Conservation (phyloP, 495 filamentous ascomycete species). For the Xylaria longipes region DNA sequence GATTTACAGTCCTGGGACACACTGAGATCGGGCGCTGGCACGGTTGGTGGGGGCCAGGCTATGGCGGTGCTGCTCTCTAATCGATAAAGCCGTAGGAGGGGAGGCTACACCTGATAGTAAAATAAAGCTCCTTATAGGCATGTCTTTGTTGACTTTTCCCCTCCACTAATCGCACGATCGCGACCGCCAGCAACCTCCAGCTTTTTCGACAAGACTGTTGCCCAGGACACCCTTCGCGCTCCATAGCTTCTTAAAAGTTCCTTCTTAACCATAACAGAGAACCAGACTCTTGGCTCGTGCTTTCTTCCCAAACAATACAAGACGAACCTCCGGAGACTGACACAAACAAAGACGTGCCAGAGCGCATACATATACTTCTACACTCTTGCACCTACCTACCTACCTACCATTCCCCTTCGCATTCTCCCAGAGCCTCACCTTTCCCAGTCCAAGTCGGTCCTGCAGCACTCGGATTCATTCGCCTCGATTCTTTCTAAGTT, state of each 20-base stretch:
- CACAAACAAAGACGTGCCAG: conserved; percentile 20
- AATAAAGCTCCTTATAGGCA: conserved; percentile 19
- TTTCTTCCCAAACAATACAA: conserved; percentile 23
- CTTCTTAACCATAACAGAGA: background rate
- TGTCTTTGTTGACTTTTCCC: conserved; percentile 28
- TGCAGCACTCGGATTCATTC: background rate
- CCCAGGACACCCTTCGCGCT: conserved; percentile 11
- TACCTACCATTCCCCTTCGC: background rate
- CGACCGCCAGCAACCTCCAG: conserved; percentile 16
- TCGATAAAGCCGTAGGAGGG: conserved; percentile 23
- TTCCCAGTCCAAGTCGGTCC: background rate
- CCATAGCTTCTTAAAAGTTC: background rate
- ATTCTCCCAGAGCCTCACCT: conserved; percentile 7
- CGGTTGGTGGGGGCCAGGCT: background rate
- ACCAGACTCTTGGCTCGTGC: background rate
- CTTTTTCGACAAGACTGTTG: conserved; percentile 24
- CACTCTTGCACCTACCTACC: background rate
- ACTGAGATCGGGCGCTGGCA: too few species aligned
- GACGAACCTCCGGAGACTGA: background rate
- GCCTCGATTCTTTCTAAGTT: background rate
- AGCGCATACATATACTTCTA: background rate
- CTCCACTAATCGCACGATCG: conserved; percentile 26
- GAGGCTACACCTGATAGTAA: conserved; percentile 4
- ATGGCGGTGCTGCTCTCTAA: conserved; percentile 14
- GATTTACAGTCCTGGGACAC: too few species aligned